phyloP scores from a whole-genome alignment of 176 grass and related monocot species.

The Leersia perrieri region DNA sequence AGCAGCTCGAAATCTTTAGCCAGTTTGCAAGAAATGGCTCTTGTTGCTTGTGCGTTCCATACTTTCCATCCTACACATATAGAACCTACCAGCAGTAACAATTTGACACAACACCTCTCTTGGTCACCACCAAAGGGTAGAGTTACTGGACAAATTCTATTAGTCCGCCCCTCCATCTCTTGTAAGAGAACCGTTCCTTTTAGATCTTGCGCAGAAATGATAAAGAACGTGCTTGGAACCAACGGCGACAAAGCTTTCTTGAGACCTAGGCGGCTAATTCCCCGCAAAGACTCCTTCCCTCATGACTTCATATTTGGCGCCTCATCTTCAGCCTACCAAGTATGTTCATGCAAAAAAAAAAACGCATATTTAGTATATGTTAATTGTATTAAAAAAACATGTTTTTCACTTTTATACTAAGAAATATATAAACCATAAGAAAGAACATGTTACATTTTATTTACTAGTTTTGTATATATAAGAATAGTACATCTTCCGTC shows the following conservation, averaged over 20 bases:
- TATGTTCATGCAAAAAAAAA: neutral
- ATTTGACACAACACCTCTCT: neutral
- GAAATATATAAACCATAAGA: too few relatives aligned
- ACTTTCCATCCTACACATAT: too few relatives aligned
- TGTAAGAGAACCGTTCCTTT: neutral
- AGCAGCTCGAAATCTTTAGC: neutral
- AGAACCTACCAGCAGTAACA: neutral
- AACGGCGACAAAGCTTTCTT: too few relatives aligned
- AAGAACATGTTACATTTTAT: too few relatives aligned
- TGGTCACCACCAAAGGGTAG: neutral
- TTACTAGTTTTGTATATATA: too few relatives aligned
- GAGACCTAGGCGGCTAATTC: neutral
- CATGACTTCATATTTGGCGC: neutral
- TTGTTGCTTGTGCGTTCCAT: neutral
- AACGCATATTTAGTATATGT: too few relatives aligned
- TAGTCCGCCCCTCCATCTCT: too few relatives aligned
- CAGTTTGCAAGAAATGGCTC: constrained; percentile 5
- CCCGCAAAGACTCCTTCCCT: neutral
- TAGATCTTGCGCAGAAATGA: neutral
- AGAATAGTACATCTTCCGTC: too few relatives aligned
- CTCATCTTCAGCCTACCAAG: neutral
- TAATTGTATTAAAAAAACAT: too few relatives aligned
- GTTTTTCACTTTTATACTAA: too few relatives aligned
- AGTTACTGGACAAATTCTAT: too few relatives aligned
- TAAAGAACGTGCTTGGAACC: neutral